A percentile compares a stretch with the other conserved stretches of the same genome.
These are phyloP conservation scores for Fraxinus cuspidata DNA, from an alignment of 257 asterid species.

Conservation along the genomic window DNA sequence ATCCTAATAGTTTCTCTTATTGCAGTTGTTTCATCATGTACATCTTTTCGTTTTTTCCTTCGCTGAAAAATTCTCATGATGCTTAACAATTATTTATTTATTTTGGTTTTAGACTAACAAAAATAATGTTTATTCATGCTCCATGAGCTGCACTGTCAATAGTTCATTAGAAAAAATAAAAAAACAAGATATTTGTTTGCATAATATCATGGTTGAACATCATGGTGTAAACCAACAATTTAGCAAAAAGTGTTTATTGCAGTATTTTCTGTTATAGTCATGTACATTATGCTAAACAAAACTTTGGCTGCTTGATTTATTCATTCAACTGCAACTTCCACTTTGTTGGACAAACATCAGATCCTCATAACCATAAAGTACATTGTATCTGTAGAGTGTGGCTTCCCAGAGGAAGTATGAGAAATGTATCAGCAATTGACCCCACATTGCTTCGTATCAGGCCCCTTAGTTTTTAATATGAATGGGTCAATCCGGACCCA, in stretches of 20 bases:
- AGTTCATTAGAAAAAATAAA: not conserved
- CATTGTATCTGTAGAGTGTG: slow-evolving; percentile 3
- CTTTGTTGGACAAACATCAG: slow-evolving; percentile 27
- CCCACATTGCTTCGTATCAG: slow-evolving; percentile 76
- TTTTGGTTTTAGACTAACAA: not conserved
- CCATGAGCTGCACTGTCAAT: not conserved
- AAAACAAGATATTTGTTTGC: not conserved
- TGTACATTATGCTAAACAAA: slow-evolving; percentile 36
- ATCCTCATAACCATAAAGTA: slow-evolving; percentile 33
- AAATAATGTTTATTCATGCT: not conserved
- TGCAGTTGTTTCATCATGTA: not conserved
- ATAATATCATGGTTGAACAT: not conserved
- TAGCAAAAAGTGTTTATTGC: slow-evolving; percentile 18
- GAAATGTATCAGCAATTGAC: slow-evolving; percentile 62
- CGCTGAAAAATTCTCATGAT: not conserved
- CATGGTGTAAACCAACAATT: slow-evolving; percentile 9
- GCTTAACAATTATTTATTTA: not conserved
- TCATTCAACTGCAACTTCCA: slow-evolving; percentile 30
- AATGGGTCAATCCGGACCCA: slow-evolving; percentile 92
- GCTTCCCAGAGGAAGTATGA: slow-evolving; percentile 21
- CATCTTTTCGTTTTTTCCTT: not conserved
- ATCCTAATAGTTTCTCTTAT: not conserved
- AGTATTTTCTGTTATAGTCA: slow-evolving; percentile 24
- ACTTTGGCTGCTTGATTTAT: slow-evolving; percentile 34
- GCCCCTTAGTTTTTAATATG: slow-evolving; percentile 73